phyloP scores from a whole-genome alignment of 306 rosid genomes.

The Abrus pulchellus region DNA sequence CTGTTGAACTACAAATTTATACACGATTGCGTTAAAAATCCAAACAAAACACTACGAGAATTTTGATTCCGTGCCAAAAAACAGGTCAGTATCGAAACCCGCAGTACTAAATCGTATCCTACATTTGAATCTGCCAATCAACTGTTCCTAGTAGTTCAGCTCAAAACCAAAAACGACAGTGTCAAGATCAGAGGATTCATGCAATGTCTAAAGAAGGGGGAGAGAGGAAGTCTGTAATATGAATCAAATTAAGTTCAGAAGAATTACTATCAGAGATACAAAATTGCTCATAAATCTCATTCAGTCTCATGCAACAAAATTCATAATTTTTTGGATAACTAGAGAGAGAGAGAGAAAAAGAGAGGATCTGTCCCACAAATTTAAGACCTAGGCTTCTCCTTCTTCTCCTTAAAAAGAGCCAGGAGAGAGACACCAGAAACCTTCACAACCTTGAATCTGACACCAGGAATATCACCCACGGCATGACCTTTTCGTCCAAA shows the following conservation, averaged over 20 bases:
- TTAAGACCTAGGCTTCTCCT: slow-evolving; percentile 83
- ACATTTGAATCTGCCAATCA: too few species aligned
- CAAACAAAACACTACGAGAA: not conserved
- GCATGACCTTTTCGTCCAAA: slow-evolving; percentile 88
- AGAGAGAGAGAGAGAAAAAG: not conserved
- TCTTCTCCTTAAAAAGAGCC: slow-evolving; percentile 85
- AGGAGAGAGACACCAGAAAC: slow-evolving; percentile 76
- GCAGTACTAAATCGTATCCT: too few species aligned
- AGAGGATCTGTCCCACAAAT: not conserved
- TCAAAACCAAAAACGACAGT: not conserved
- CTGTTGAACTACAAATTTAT: too few species aligned
- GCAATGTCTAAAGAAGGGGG: not conserved
- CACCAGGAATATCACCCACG: slow-evolving; percentile 89
- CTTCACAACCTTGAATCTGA: slow-evolving; percentile 80
- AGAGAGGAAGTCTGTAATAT: not conserved
- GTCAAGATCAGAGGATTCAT: not conserved
- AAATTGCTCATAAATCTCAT: slow-evolving; percentile 49
- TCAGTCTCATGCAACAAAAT: slow-evolving; percentile 25
- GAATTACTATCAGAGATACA: slow-evolving; percentile 31
- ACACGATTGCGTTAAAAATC: not conserved
- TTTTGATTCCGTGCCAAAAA: too few species aligned
- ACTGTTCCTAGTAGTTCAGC: too few species aligned
- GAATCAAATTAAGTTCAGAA: slow-evolving; percentile 28
- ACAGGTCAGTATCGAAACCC: too few species aligned
- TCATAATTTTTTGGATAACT: not conserved